These are phyloP conservation scores for Eutrema yunnanense DNA, from an alignment of 345 rosid species.

Conservation along the genomic window DNA sequence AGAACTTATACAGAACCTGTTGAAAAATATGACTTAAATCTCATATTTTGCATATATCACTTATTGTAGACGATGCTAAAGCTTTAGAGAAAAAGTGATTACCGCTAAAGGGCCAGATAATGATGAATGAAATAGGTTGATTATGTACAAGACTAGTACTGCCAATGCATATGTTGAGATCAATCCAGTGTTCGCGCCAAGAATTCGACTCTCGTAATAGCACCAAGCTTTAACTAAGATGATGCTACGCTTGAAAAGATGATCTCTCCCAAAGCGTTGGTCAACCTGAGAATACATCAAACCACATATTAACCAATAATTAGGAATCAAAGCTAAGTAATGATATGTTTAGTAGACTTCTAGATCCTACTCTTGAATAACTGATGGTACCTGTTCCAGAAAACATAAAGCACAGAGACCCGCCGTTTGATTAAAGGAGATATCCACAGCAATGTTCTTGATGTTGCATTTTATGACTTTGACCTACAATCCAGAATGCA, in stretches of 20 bases:
- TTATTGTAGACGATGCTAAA: constrained; percentile 1
- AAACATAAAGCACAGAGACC: constrained; percentile 75
- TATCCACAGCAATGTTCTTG: constrained; percentile 60
- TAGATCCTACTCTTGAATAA: background rate
- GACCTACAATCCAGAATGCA: constrained; percentile 45
- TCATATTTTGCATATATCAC: background rate
- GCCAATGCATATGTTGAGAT: constrained; percentile 87
- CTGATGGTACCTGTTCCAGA: constrained; percentile 57
- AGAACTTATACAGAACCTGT: constrained; percentile 64
- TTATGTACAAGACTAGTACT: constrained; percentile 61
- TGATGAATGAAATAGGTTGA: constrained; percentile 66
- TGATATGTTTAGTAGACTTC: background rate
- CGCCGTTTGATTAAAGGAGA: constrained; percentile 74
- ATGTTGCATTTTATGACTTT: constrained; percentile 68
- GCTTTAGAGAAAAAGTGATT: constrained; percentile 24
- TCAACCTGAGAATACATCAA: constrained; percentile 48
- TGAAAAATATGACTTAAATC: background rate
- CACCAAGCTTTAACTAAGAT: constrained; percentile 89
- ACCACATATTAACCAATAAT: background rate
- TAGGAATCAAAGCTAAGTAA: background rate
- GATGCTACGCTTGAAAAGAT: constrained; percentile 82
- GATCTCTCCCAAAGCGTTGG: constrained; percentile 54
- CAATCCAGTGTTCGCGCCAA: constrained; percentile 81
- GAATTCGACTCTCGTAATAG: constrained; percentile 90
- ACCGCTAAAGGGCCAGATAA: constrained; percentile 72